Evolutionary conservation across 2,329 filamentous ascomycete genomes (phyloP).

Genomic region (Thielaviopsis musarum): DNA sequence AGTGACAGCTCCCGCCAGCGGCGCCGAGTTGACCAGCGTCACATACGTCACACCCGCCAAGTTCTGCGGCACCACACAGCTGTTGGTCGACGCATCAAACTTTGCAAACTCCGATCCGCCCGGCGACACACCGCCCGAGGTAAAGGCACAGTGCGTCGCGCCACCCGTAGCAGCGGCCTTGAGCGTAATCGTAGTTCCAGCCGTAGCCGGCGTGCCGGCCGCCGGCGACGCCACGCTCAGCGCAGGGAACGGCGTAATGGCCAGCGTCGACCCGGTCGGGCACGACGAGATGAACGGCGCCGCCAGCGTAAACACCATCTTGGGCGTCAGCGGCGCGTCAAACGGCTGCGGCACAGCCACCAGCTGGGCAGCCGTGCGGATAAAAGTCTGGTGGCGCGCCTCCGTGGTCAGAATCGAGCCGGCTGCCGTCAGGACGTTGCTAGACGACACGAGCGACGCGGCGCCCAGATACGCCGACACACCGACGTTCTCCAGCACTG

Average conservation of each 20-base stretch:
- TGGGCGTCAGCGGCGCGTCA: conserved; percentile 50
- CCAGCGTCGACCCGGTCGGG: conserved; percentile 46
- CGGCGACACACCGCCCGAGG: conserved; percentile 37
- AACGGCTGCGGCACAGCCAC: conserved; percentile 51
- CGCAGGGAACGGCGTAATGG: conserved; percentile 43
- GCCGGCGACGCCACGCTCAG: conserved; percentile 33
- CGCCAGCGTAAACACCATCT: conserved; percentile 56
- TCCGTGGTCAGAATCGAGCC: conserved; percentile 58
- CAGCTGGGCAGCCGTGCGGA: conserved; percentile 41
- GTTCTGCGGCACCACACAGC: conserved; percentile 44
- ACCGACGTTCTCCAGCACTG: conserved; percentile 55
- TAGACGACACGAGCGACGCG: conserved; percentile 43
- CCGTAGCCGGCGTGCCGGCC: conserved; percentile 22
- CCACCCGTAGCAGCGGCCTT: conserved; percentile 31
- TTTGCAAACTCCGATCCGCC: conserved; percentile 43
- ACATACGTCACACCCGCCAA: conserved; percentile 50
- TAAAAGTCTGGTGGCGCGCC: conserved; percentile 56
- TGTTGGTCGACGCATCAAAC: conserved; percentile 32
- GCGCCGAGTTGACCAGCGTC: conserved; percentile 40
- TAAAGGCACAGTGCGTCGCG: conserved; percentile 49
- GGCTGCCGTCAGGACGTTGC: conserved; percentile 45
- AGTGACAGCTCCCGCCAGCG: conserved; percentile 33
- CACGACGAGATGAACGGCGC: conserved; percentile 56
- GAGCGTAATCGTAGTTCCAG: conserved; percentile 25
- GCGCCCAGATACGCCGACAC: conserved; percentile 60